phyloP scores from a whole-genome alignment of 495 filamentous ascomycete species.

The Acidiella bohemica region DNA sequence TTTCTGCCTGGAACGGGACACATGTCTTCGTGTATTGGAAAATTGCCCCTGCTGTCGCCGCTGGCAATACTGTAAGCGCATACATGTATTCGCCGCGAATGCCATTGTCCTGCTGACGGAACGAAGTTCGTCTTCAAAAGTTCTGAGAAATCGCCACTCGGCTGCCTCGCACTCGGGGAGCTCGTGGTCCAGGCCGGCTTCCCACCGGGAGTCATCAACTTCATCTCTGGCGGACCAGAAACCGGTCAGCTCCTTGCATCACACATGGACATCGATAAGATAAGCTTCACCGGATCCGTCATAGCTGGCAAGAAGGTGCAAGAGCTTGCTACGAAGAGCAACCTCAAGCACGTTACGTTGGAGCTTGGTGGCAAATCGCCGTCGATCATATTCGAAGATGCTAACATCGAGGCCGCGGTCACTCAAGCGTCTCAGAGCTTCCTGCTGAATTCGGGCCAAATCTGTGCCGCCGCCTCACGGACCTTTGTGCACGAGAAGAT shows the following conservation, averaged over 20 bases:
- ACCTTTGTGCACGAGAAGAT: conserved; percentile 33
- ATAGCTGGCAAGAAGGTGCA: conserved; percentile 24
- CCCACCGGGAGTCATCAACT: conserved; percentile 25
- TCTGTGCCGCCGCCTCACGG: conserved; percentile 26
- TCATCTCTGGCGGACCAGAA: conserved; percentile 21
- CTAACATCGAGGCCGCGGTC: conserved; percentile 25
- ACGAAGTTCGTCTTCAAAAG: conserved; percentile 23
- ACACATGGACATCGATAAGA: conserved; percentile 27
- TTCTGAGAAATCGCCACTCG: conserved; percentile 24
- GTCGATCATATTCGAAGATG: conserved; percentile 28
- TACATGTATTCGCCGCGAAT: neutral
- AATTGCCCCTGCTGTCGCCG: conserved; percentile 22
- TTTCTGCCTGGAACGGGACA: conserved; percentile 27
- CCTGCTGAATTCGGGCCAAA: conserved; percentile 23
- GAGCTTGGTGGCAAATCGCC: conserved; percentile 32
- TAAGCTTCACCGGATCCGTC: conserved; percentile 25
- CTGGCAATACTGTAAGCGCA: conserved; percentile 21
- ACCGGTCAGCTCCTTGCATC: conserved; percentile 21
- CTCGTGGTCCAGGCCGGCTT: conserved; percentile 26
- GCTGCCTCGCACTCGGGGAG: conserved; percentile 15
- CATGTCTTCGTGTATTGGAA: conserved; percentile 14
- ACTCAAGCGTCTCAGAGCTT: conserved; percentile 20
- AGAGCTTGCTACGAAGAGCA: conserved; percentile 22
- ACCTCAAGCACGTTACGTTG: conserved; percentile 27
- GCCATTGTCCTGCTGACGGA: neutral